Evolutionary conservation across 139 green algal genomes (phyloP), one percentile per base, ranked within the genome.

Genomic region (Spirogloea muscicola): DNA sequence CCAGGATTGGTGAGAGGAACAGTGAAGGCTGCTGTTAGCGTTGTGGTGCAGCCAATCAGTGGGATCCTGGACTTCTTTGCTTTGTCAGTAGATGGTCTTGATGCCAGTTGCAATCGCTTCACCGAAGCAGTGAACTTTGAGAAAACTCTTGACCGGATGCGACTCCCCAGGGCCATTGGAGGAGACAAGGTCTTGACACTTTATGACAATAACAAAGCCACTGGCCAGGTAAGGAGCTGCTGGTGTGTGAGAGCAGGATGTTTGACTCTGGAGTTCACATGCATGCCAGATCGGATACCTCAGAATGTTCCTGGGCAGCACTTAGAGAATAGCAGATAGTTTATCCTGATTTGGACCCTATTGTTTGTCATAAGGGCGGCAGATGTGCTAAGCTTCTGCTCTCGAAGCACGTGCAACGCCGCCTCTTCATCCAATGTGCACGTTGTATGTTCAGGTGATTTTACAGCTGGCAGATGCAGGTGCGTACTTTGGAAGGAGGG

Each of bases 111-210:
- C 21, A 16, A 33, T 9, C 5, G 40, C 21, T 9, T 49, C 37
- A 55, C 36, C 49, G 42, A 40, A 18, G 75, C 71, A 31, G 67
- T 82, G 36, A 75, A 13, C 27, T 81, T 79, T n/a, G 58, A 82
- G 39, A 27, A 57, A 16, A 69, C 85, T 65, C 57, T 87, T 25
- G 38, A 55, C n/a, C 68, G 86, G 0, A 62, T 74, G 3, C 84
- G 90, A 2, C 79, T 90, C 33, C 85, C 90, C 3, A 77, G 90
- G 34, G 86, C 86, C 49, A 84, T 94, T 31, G 55, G 76, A 41
- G 90, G 88, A 18, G 91, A 96, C 58, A 64, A 82, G 66, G 63
- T 89, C 36, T 70, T 96, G 40, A 77, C 70, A 34, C 81, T 88
- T n/a, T 85, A 90, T 48, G 31, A 81, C 62, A 48, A 73, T 33